phyloP scores from a whole-genome alignment of 495 filamentous ascomycete species.

The Penicillium maclennaniae region DNA sequence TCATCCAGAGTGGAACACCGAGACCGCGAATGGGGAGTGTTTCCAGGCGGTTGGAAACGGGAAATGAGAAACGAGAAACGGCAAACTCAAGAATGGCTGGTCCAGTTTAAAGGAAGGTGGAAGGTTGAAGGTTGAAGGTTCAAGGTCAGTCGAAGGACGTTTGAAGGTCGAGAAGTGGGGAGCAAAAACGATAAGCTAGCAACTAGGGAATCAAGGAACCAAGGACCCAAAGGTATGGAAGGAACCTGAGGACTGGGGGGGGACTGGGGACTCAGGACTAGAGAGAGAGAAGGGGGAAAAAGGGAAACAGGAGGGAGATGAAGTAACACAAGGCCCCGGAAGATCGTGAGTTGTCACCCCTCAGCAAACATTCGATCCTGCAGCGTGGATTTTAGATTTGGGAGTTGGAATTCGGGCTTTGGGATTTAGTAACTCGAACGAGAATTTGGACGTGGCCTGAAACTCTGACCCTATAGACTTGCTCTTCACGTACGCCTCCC shows the following conservation, averaged over 20 bases:
- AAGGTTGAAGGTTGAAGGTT: too few relatives aligned
- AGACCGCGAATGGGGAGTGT: not conserved
- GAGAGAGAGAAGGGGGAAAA: constrained; percentile 15
- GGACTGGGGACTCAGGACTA: constrained; percentile 1
- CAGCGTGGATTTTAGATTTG: not conserved
- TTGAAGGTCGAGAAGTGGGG: not conserved
- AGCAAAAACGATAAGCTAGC: not conserved
- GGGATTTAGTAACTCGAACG: too few relatives aligned
- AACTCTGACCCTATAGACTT: not conserved
- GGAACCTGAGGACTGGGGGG: not conserved
- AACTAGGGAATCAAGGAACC: constrained; percentile 1
- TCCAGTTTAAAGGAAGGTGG: not conserved
- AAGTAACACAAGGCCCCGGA: not conserved
- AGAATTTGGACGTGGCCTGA: too few relatives aligned
- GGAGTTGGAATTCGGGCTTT: too few relatives aligned
- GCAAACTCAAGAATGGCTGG: too few relatives aligned
- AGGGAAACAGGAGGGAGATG: not conserved
- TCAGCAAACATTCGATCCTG: not conserved
- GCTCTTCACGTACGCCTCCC: not conserved
- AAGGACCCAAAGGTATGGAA: constrained; percentile 5
- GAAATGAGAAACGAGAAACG: not conserved
- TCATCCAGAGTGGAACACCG: not conserved
- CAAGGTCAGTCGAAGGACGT: not conserved
- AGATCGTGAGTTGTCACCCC: not conserved
- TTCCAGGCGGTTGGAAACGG: not conserved